Base-by-base conservation (phyloP, 1,284 basidiomycete genomes). In the Sporisorium scitamineum region DNA sequence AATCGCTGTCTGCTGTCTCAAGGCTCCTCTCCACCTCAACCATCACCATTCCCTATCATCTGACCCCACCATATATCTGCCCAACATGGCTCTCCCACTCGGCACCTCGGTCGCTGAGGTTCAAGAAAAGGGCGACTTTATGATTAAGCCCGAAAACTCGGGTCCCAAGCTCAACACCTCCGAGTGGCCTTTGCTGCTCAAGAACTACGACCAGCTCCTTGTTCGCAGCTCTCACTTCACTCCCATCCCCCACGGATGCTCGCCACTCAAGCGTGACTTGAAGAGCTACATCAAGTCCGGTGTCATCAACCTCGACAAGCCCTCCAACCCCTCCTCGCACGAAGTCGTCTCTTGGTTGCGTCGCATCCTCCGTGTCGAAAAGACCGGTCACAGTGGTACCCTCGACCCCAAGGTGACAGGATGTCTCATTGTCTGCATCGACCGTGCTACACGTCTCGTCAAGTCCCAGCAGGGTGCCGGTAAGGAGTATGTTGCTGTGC, bases 311-410 rank as follows among this genome's bases (percentile, higher is more conserved):
- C 89, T 99, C 79, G 97, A 99, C 90, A 99, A 99, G 87, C 97
- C 97, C 27, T 98, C 96, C 53, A 99, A 99, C 88, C 97, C 97
- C 9, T 99, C 97, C 5, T 98, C 96, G n/a, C 97, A 99, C 88
- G 97, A 99, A 89, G 97, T 99, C 62, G 97, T 99, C 76, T 97
- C 97, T 18, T 99, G 97, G 97, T 88, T 99, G 76, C 90, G 96
- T 80, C 91, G 97, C 29, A 99, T 99, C 79, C 87, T 99, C 57
- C 91, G 96, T 29, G 93, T 93, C 37, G 96, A 99, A 87, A 99
- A 99, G 88, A 99, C 97, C 0, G 97, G 96, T 56, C 95, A 97
- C 88, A 95, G 94, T 76, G 95, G 95, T 78, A 99, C 96, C 50
- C 90, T 99, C 61, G 97, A 99, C 87, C 97, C 97, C 57, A 99